These are phyloP conservation scores for Zymoseptoria pseudotritici DNA, from an alignment of 2,329 filamentous ascomycete genomes.

Conservation along the genomic window DNA sequence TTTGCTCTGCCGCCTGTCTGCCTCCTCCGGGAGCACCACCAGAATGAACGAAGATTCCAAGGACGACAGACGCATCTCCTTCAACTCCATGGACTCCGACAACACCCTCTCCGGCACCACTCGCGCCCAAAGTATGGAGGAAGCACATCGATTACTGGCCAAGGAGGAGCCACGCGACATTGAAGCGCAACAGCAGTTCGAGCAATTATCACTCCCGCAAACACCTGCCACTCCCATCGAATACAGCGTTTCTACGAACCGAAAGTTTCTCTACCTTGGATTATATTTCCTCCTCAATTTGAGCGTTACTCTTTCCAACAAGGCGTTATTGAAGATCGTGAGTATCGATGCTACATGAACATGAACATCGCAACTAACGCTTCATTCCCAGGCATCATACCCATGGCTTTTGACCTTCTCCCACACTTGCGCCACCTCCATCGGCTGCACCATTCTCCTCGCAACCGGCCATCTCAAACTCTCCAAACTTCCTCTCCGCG, in stretches of 20 bases:
- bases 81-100: conserved; percentile 7
- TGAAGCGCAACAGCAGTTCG: conserved; percentile 7
- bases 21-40: not conserved
- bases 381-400: conserved; percentile 44
- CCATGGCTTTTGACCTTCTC: conserved; percentile 56
- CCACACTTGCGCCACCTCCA: conserved; percentile 49
- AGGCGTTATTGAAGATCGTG: conserved; percentile 44
- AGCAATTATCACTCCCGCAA: not conserved
- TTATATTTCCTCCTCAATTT: conserved; percentile 45
- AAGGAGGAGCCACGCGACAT: conserved; percentile 5
- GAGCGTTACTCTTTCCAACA: conserved; percentile 52
- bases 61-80: not conserved
- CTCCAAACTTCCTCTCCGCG: conserved; percentile 45
- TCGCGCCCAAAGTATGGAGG: conserved; percentile 2
- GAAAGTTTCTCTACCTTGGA: conserved; percentile 19
- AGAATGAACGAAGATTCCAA: conserved; percentile 1
- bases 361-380: not conserved
- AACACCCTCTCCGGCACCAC: conserved; percentile 1
- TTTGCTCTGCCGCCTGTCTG: not conserved
- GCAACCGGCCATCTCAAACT: conserved; percentile 47
- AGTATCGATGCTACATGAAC: not conserved
- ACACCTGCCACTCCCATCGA: conserved; percentile 13
- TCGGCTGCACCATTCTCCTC: conserved; percentile 49
- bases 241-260: conserved; percentile 19
- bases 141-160: conserved; percentile 11